Conservation (phyloP, 805 yeast species). For the Metschnikowia lochheadii region DNA sequence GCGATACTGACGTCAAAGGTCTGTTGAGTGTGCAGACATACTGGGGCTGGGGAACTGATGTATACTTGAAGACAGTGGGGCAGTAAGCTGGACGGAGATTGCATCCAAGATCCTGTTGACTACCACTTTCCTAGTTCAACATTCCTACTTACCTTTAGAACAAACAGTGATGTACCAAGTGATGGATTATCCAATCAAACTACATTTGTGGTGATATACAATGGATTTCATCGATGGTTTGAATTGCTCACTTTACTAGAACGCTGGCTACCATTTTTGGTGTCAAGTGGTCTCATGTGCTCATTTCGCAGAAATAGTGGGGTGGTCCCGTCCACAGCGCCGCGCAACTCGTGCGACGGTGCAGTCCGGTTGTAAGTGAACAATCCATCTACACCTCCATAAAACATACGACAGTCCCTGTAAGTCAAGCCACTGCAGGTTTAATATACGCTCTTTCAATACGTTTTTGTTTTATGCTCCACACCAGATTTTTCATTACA, state of each 20-base stretch:
- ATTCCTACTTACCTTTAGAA: neutral
- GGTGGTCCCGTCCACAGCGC: neutral
- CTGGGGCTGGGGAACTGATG: slow-evolving; percentile 78
- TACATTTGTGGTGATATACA: too few species aligned
- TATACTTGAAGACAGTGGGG: slow-evolving; percentile 50
- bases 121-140: too few species aligned
- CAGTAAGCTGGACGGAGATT: slow-evolving; percentile 4
- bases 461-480: neutral
- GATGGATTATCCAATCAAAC: too few species aligned
- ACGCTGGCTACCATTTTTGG: neutral
- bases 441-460: neutral
- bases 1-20: slow-evolving; percentile 26
- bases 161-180: too few species aligned
- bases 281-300: neutral
- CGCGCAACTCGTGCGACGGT: slow-evolving; percentile 1
- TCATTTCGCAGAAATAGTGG: too few species aligned
- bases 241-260: too few species aligned
- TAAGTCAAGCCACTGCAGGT: neutral
- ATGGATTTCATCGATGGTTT: too few species aligned
- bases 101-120: too few species aligned
- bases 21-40: slow-evolving; percentile 63
- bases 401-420: neutral
- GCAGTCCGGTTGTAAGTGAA: neutral
- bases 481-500: neutral
- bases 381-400: neutral